phyloP scores from a whole-genome alignment of 257 asterid genomes.

The Cruciata laevipes region DNA sequence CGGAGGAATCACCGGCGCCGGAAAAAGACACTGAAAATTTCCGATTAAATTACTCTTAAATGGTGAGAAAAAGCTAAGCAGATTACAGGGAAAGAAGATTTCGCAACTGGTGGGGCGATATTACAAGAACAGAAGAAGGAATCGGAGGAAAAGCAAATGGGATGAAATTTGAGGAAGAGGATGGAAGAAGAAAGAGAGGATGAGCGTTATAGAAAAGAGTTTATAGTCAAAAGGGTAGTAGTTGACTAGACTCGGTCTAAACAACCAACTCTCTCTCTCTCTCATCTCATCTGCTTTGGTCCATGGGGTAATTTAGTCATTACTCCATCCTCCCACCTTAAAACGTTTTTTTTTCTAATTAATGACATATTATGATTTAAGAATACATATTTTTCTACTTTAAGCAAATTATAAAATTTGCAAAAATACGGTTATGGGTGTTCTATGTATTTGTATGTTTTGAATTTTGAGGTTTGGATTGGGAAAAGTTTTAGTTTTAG shows the following conservation, averaged over 20 bases:
- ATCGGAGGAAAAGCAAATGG: not conserved
- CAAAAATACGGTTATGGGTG: no score
- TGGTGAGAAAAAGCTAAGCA: not conserved
- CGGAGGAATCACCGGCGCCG: not conserved
- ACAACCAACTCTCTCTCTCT: slow-evolving; percentile 1
- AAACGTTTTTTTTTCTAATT: no score
- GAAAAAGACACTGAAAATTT: not conserved
- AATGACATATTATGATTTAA: no score
- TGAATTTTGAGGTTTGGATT: no score
- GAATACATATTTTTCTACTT: no score
- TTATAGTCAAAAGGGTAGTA: slow-evolving; percentile 1
- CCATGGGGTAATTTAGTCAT: not conserved
- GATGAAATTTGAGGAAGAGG: not conserved
- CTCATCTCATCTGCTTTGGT: not conserved
- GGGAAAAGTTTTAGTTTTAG: no score
- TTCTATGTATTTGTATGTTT: no score
- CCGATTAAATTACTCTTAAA: not conserved
- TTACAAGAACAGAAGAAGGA: not conserved
- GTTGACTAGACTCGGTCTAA: slow-evolving; percentile 28
- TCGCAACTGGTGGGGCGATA: not conserved
- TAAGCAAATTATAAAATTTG: no score
- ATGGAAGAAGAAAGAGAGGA: not conserved
- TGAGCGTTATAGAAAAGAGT: slow-evolving; percentile 8
- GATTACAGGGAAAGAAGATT: not conserved
- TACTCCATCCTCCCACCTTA: not conserved